These are phyloP conservation scores for Arthrobotrys megalospora DNA, from an alignment of 2,329 filamentous ascomycete genomes.

Conservation along the genomic window DNA sequence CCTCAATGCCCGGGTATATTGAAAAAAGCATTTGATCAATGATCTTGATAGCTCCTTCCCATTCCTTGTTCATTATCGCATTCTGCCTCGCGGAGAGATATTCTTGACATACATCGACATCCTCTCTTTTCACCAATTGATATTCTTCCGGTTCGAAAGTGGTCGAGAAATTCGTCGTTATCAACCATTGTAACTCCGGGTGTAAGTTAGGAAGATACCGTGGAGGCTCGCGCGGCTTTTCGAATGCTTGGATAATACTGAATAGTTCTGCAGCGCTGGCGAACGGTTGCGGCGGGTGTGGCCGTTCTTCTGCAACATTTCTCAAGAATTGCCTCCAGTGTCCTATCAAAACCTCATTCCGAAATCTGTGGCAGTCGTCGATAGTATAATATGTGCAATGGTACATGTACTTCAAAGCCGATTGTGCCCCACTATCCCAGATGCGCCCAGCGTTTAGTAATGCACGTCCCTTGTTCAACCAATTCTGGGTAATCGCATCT, in stretches of 20 bases:
- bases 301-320: neutral
- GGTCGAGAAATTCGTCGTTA: neutral
- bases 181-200: neutral
- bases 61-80: slow-evolving; percentile 10
- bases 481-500: neutral
- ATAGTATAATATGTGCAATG: neutral
- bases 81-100: neutral
- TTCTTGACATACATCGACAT: neutral
- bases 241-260: neutral
- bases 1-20: slow-evolving; percentile 15
- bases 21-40: slow-evolving; percentile 19
- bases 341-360: neutral
- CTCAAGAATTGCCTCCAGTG: neutral
- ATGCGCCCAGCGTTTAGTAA: neutral
- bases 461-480: neutral
- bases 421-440: neutral
- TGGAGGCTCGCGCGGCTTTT: neutral
- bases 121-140: neutral
- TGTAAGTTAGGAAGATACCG: neutral
- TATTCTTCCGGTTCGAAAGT: neutral
- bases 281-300: neutral
- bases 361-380: neutral
- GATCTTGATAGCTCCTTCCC: neutral
- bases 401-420: neutral
- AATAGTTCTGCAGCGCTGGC: neutral